Percentiles rank a stretch among this genome's conserved stretches.
These are phyloP conservation scores for Patellaria atrata DNA, from an alignment of 495 filamentous ascomycete genomes.

Conservation along the genomic window DNA sequence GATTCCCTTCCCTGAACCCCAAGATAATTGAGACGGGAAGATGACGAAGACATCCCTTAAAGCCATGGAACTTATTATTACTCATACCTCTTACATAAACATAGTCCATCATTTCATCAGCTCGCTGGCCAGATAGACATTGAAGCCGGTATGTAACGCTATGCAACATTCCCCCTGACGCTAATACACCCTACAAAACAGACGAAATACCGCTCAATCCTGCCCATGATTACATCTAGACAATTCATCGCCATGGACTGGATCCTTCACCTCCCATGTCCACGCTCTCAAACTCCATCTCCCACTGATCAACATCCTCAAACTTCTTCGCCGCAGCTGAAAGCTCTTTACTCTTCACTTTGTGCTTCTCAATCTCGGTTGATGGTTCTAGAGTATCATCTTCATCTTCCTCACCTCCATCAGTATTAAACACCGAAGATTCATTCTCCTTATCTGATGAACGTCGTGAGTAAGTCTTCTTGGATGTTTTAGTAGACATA, in stretches of 20 bases:
- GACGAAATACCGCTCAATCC: too few species aligned
- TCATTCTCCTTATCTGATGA: conserved; percentile 38
- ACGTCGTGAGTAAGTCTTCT: conserved; percentile 23
- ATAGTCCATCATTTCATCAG: too few species aligned
- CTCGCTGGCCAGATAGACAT: too few species aligned
- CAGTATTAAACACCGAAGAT: conserved; percentile 5
- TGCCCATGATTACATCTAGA: too few species aligned
- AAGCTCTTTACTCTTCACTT: conserved; percentile 18
- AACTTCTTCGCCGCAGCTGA: conserved; percentile 40
- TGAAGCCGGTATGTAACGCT: too few species aligned
- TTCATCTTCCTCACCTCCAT: conserved; percentile 4
- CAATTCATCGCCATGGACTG: conserved; percentile 20
- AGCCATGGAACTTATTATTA: too few species aligned
- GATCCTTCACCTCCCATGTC: conserved; percentile 12
- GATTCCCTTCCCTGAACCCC: too few species aligned
- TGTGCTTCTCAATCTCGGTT: conserved; percentile 22
- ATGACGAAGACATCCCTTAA: too few species aligned
- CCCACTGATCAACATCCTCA: conserved; percentile 53
- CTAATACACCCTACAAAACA: too few species aligned
- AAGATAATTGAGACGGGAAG: too few species aligned
- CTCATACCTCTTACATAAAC: too few species aligned
- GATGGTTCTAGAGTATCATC: conserved; percentile 9
- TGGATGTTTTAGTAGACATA: conserved; percentile 14
- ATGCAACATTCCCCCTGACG: too few species aligned
- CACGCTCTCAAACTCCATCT: conserved; percentile 53